Conservation (phyloP, 2,329 filamentous ascomycete species). For the Claviceps humidiphila region DNA sequence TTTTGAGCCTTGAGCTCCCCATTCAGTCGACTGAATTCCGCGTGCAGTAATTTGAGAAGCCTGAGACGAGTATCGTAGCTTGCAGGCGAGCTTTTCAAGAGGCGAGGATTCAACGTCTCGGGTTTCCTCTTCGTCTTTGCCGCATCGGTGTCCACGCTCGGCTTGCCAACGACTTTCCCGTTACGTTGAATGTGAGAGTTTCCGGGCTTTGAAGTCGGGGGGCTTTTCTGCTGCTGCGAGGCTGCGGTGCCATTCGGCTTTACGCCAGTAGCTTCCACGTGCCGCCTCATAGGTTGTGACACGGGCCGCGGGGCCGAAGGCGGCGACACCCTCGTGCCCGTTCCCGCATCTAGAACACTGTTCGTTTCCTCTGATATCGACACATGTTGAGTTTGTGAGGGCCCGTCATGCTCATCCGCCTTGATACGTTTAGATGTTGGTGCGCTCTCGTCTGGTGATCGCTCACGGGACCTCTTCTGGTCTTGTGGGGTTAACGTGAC, state of each 20-base stretch:
- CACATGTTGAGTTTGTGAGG: background rate
- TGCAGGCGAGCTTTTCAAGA: conserved; percentile 45
- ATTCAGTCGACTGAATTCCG: conserved; percentile 55
- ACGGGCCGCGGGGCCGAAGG: conserved; percentile 16
- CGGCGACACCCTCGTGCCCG: background rate
- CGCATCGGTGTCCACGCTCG: background rate
- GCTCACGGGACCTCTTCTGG: background rate
- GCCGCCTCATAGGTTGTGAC: conserved; percentile 17
- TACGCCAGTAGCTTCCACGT: conserved; percentile 7
- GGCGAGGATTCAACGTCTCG: conserved; percentile 54
- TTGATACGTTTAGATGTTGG: conserved; percentile 18
- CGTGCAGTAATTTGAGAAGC: conserved; percentile 50
- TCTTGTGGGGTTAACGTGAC: conserved; percentile 4
- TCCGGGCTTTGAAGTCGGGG: background rate
- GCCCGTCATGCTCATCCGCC: conserved; percentile 8
- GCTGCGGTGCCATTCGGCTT: background rate
- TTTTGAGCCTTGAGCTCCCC: conserved; percentile 40
- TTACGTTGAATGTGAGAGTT: background rate
- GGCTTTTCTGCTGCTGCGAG: background rate
- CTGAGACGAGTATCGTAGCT: conserved; percentile 41
- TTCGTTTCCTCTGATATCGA: background rate
- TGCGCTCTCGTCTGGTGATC: conserved; percentile 13
- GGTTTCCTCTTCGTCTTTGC: conserved; percentile 10
- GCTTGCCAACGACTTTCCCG: background rate
- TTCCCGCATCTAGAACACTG: background rate